Conservation (phyloP, 208 protist species). For the Herpetomonas muscarum region DNA sequence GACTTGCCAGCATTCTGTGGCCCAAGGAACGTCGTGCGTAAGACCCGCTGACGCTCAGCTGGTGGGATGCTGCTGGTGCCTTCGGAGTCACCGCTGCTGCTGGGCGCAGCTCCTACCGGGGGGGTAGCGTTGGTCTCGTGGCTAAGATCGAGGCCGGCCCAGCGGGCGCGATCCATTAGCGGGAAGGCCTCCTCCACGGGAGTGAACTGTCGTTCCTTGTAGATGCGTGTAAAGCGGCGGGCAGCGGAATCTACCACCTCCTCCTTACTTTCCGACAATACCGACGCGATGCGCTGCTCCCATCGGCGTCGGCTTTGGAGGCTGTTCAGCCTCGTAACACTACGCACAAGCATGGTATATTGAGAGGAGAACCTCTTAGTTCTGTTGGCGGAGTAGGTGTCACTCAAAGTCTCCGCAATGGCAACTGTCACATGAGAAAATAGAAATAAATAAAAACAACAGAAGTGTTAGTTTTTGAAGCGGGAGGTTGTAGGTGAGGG, state of each 20-base stretch:
- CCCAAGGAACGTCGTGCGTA: conserved; percentile 68
- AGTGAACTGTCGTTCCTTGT: conserved; percentile 76
- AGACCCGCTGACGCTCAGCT: conserved; percentile 12
- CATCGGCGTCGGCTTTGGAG: conserved; percentile 77
- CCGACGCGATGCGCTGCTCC: conserved; percentile 80
- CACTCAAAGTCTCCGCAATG: not conserved
- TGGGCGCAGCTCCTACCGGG: not conserved
- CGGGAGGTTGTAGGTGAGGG: not conserved
- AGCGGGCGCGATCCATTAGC: conserved; percentile 35
- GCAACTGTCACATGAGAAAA: too few species aligned
- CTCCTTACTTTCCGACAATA: conserved; percentile 61
- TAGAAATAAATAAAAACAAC: too few species aligned
- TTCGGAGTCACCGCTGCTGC: not conserved
- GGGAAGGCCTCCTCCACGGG: conserved; percentile 84
- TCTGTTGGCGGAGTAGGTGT: not conserved
- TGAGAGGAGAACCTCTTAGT: not conserved
- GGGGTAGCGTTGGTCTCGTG: not conserved
- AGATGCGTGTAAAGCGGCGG: conserved; percentile 79
- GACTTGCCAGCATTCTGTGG: conserved; percentile 88
- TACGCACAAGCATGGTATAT: conserved; percentile 5
- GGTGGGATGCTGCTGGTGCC: not conserved
- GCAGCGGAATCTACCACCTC: conserved; percentile 51
- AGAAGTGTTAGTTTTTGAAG: not conserved
- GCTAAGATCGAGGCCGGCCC: conserved; percentile 14
- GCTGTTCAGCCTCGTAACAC: conserved; percentile 13